Percentiles rank a stretch among this genome's conserved stretches.
These are phyloP conservation scores for Penicillium parvum DNA, from an alignment of 495 filamentous ascomycete species.

Conservation along the genomic window DNA sequence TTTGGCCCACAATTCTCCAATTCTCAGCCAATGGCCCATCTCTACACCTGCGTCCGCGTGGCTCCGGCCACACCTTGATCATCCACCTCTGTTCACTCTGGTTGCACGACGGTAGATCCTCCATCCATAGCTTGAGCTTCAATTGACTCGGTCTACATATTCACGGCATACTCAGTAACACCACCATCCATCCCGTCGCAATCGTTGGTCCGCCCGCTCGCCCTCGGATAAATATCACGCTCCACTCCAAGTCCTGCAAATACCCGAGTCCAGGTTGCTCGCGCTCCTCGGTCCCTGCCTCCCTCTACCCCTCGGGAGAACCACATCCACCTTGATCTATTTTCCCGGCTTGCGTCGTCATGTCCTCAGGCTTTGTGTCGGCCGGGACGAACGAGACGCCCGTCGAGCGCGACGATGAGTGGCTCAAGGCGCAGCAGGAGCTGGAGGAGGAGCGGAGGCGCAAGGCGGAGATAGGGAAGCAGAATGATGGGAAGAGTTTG, in stretches of 20 bases:
- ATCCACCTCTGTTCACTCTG: no score
- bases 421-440: conserved; percentile 71
- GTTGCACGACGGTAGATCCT: no score
- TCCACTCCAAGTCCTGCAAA: conserved; percentile 6
- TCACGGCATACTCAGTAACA: no score
- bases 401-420: conserved; percentile 61
- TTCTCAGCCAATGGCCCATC: no score
- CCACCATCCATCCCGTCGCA: no score
- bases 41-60: no score
- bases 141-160: no score
- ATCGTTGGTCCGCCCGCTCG: background rate
- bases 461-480: conserved; percentile 53
- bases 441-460: conserved; percentile 63
- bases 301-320: background rate
- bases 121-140: no score
- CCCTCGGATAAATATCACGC: conserved; percentile 19
- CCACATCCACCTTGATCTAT: conserved; percentile 1
- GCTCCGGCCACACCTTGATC: no score
- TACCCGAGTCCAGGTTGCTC: conserved; percentile 14
- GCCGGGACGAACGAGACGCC: conserved; percentile 69
- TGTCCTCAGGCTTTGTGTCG: conserved; percentile 89
- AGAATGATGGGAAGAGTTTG: conserved; percentile 65
- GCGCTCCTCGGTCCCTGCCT: background rate
- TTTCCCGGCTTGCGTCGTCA: conserved; percentile 29
- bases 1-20: no score